Evolutionary conservation across 495 filamentous ascomycete species (phyloP).

Genomic region (Hapsidospora chrysogenum): DNA sequence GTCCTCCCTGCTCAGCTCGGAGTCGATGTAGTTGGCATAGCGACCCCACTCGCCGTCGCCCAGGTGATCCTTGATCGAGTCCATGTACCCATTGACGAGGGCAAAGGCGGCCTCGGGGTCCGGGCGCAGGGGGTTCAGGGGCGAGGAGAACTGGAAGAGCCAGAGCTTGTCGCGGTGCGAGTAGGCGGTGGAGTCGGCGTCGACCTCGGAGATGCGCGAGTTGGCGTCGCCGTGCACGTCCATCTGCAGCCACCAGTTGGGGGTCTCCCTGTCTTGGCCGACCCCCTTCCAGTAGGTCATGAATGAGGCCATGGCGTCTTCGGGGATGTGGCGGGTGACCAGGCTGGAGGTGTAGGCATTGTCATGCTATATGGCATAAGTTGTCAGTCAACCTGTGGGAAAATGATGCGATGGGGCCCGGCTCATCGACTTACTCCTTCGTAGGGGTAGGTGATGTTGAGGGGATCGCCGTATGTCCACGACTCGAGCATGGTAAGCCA

Average conservation of each 20-base stretch:
- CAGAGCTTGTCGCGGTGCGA: conserved; percentile 25
- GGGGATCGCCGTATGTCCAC: not conserved
- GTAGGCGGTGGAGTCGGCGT: conserved; percentile 15
- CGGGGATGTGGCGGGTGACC: conserved; percentile 19
- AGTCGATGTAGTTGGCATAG: conserved; percentile 31
- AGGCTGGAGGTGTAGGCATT: conserved; percentile 28
- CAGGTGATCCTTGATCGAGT: conserved; percentile 7
- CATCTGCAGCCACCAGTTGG: conserved; percentile 26
- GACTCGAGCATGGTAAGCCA: not conserved
- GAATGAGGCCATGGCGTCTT: conserved; percentile 15
- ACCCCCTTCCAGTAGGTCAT: conserved; percentile 23
- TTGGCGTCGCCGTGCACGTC: conserved; percentile 26
- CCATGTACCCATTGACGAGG: conserved; percentile 23
- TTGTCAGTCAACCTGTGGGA: not conserved
- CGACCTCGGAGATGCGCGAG: conserved; percentile 19
- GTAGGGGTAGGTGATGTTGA: not conserved
- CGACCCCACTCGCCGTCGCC: conserved; percentile 19
- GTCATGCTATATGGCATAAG: conserved; percentile 15
- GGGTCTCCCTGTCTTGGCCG: conserved; percentile 14
- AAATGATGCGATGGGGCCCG: not conserved
- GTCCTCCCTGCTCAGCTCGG: conserved; percentile 15
- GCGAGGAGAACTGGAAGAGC: conserved; percentile 24
- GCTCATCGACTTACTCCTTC: not conserved
- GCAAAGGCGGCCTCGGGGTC: conserved; percentile 16
- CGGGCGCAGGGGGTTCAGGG: conserved; percentile 7